Base-by-base conservation (phyloP, 2,329 filamentous ascomycete species). In the Penicillium sp. region DNA sequence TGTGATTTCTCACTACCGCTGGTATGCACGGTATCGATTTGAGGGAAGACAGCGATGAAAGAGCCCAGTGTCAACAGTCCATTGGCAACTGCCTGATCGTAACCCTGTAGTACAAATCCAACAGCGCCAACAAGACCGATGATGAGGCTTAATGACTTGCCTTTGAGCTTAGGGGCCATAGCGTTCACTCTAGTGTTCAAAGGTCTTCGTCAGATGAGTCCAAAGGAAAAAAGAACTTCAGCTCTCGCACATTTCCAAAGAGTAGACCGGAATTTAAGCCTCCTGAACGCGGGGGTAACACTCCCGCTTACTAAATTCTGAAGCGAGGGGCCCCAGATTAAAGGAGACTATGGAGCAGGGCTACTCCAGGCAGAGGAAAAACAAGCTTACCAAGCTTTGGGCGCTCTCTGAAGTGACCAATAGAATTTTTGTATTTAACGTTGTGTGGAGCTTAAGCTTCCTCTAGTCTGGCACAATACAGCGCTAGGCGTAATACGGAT, bases 81-180 rank as follows among this genome's bases (percentile, higher is more conserved):
- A 45, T 57, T 57, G 8, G 51, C 44, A 22, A 57, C 53, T 29
- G 55, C 55, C 40, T 57, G 55, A 21, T 57, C 55, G 9, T 57
- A 57, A 15, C 55, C 55, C 21, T 57, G 55, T 13, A 57, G n/a
- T 35, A 55, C 29, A 24, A 57, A 57, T 9, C 53, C 55, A 4
- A 57, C 51, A 10, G 55, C 55, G 8, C 55, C 55, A 43, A 57
- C 28, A 2, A 57, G 17, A 22, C 55, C 44, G n/a, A 57, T 55
- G 17, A 55, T 49, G 6, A 40, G 53, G 48, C 46, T 48, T 35
- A 57, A 47, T 9, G 52, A 40, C 28, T 46, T 55, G 15, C 55
- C 55, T 44, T 46, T 50, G 4, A 57, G 51, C 40, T 51, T 48
- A 41, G 45, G 24, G 6, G 39, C 45, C 45, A 48, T 48, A 8